Evolutionary conservation across 2,329 filamentous ascomycete genomes (phyloP), one percentile per base, ranked within the genome.

Genomic region (Rutstroemia sp.): DNA sequence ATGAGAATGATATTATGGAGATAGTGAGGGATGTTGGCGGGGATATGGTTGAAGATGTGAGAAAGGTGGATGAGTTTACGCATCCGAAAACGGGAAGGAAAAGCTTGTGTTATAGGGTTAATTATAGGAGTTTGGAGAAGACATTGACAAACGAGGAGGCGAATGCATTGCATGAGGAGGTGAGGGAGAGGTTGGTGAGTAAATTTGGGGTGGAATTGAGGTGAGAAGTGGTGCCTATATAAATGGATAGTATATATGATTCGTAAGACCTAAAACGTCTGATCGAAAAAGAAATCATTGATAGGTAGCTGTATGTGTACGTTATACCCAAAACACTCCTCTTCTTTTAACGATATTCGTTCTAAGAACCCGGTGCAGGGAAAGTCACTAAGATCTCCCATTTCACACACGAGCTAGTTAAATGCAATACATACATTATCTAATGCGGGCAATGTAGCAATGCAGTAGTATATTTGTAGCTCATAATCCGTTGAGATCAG

Each of bases 1-100:
- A 97, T 71, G 92, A 95, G 71, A 97, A 97, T 73, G 94, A 99
- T 71, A 78, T 97, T 52, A 97, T 97, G 92, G 94, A 97, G 73
- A 81, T 96, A 56, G 88, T 96, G 18, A 85, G 94, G 62, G 85
- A 85, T 63, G 79, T 92, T 48, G 89, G 84, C 9, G 92, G 91
- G 51, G 88, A 95, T 70, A 73, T 85, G 21, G 90, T 94, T 38
- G 94, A 99, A 73, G 90, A 96, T 70, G 92, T 97, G 51, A 78
- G 77, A 59, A 77, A 95, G 27, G 83, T 90, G 52, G 94, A 97
- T 72, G 82, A 90, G 69, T 99, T 97, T 71, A 83, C 81, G 49
- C 91, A 97, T 72, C 91, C 92, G 39, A 91, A 88, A 74, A 92
- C 88, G 19, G 85, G 86, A 4, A 79, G 88, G 63, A 87, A 81